These are phyloP conservation scores for Scedosporium minutisporum DNA, from an alignment of 2,329 filamentous ascomycete species.

Conservation along the genomic window DNA sequence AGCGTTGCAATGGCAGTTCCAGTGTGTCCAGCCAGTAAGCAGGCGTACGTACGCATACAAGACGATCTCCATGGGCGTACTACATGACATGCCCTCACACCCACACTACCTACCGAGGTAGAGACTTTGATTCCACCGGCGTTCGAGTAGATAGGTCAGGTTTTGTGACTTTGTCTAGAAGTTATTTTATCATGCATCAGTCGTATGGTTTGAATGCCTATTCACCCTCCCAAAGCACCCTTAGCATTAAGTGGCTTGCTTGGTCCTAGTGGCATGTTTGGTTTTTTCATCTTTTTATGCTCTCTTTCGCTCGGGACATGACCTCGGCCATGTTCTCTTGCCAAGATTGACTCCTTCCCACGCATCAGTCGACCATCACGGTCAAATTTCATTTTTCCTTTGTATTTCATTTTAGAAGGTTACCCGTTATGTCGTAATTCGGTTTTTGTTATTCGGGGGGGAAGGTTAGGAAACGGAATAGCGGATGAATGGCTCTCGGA, in stretches of 20 bases:
- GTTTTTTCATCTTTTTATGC: not conserved
- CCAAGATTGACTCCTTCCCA: not conserved
- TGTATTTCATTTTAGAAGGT: not conserved
- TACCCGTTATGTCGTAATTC: not conserved
- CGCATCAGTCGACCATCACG: not conserved
- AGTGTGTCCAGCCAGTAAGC: not conserved
- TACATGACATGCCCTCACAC: not conserved
- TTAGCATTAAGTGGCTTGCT: not conserved
- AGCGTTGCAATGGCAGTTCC: not conserved
- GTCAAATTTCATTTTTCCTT: not conserved
- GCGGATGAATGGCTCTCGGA: no score
- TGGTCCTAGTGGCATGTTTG: not conserved
- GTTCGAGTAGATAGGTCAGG: not conserved
- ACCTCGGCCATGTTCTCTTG: no score
- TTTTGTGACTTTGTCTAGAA: not conserved
- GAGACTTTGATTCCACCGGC: not conserved
- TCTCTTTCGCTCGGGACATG: no score
- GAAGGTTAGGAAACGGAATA: not conserved
- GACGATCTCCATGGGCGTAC: not conserved
- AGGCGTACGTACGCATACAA: not conserved
- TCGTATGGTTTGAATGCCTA: not conserved
- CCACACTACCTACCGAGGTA: not conserved
- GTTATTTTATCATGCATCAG: not conserved
- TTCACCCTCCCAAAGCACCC: not conserved
- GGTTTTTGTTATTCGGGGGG: not conserved